phyloP scores from a whole-genome alignment of 2,329 filamentous ascomycete genomes.

The Nothophoma quercina region DNA sequence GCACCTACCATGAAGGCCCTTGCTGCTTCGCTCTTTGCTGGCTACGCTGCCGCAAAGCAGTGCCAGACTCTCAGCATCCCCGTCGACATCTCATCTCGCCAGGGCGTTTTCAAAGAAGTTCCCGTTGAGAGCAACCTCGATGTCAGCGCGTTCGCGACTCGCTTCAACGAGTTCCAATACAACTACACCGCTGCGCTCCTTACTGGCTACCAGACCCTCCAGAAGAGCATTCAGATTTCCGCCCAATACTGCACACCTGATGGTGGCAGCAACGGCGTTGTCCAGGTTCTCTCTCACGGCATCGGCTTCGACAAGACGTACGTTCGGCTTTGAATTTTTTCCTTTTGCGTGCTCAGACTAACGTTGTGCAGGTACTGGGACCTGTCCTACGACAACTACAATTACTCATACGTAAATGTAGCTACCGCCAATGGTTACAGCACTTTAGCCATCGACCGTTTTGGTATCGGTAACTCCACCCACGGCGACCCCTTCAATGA shows the following conservation, averaged over 20 bases:
- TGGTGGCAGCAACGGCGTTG: conserved; percentile 39
- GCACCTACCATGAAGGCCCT: conserved; percentile 18
- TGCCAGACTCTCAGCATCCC: conserved; percentile 64
- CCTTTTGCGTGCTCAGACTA: neutral
- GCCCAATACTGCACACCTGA: conserved; percentile 69
- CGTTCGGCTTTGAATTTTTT: conserved; percentile 5
- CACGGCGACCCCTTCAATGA: conserved; percentile 67
- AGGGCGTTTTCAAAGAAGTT: conserved; percentile 61
- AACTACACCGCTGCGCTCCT: conserved; percentile 59
- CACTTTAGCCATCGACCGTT: conserved; percentile 68
- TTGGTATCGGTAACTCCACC: conserved; percentile 66
- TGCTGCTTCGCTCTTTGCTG: conserved; percentile 25
- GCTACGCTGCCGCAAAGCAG: conserved; percentile 31
- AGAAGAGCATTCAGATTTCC: conserved; percentile 64
- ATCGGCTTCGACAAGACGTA: conserved; percentile 62
- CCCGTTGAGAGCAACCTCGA: conserved; percentile 62
- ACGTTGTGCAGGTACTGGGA: conserved; percentile 65
- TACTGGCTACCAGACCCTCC: conserved; percentile 59
- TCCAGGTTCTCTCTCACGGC: conserved; percentile 62
- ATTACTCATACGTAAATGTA: conserved; percentile 68
- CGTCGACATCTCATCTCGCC: conserved; percentile 62
- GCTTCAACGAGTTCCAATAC: conserved; percentile 27
- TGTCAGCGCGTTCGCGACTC: conserved; percentile 60
- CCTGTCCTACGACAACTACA: conserved; percentile 62
- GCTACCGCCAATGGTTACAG: conserved; percentile 65